Evolutionary conservation across 75 land plant genomes (phyloP).

Genomic region (Gnetum montanum): DNA sequence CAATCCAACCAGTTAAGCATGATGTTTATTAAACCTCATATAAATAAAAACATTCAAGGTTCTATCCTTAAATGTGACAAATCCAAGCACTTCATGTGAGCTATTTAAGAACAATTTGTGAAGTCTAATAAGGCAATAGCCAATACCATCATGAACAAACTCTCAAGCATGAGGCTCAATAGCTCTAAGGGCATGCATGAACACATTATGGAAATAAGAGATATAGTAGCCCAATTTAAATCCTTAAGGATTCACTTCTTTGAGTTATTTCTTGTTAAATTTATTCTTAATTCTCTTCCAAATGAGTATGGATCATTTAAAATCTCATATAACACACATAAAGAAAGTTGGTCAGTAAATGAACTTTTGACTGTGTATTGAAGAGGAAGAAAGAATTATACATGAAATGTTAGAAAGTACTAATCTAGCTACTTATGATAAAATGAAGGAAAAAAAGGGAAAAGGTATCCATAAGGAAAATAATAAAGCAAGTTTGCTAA

Average conservation of each 20-base stretch:
- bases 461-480: background rate
- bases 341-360: slow-evolving; percentile 28
- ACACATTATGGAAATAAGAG: slow-evolving; percentile 22
- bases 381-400: slow-evolving; percentile 20
- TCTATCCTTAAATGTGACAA: slow-evolving; percentile 6
- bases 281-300: slow-evolving; percentile 16
- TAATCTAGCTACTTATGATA: slow-evolving; percentile 2
- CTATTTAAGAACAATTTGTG: slow-evolving; percentile 26
- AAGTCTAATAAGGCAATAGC: slow-evolving; percentile 10
- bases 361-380: slow-evolving; percentile 23
- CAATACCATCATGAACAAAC: slow-evolving; percentile 16
- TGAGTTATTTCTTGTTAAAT: slow-evolving; percentile 18
- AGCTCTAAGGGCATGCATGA: slow-evolving; percentile 6
- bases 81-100: slow-evolving; percentile 2
- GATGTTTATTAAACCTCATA: slow-evolving; percentile 9
- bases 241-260: slow-evolving; percentile 11
- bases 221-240: slow-evolving; percentile 19
- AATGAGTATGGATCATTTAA: slow-evolving; percentile 17
- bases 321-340: slow-evolving; percentile 32
- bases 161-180: slow-evolving; percentile 8
- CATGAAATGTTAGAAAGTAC: slow-evolving; percentile 7
- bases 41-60: slow-evolving; percentile 9
- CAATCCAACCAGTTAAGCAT: slow-evolving; percentile 17
- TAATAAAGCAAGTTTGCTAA: background rate
- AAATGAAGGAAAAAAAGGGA: background rate